These are phyloP conservation scores for Aquilaria sinensis DNA, from an alignment of 345 rosid species.

Conservation along the genomic window DNA sequence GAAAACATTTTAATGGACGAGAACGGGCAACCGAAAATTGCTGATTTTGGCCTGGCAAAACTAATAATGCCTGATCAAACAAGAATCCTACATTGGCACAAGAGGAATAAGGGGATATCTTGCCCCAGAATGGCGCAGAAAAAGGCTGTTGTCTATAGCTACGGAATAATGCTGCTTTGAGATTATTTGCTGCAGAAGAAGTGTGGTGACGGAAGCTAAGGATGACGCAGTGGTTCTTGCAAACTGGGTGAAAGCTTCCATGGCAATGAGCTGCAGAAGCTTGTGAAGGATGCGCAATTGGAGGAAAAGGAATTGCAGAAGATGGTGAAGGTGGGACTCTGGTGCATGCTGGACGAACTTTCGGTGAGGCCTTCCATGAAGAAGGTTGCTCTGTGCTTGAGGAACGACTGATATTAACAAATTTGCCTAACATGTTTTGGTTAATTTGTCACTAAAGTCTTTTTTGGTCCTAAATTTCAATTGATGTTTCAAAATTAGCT, in stretches of 20 bases:
- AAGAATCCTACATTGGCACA: slow-evolving; percentile 11
- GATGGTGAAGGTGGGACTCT: slow-evolving; percentile 24
- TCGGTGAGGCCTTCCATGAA: slow-evolving; percentile 17
- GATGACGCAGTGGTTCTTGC: slow-evolving; percentile 19
- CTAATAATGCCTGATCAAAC: slow-evolving; percentile 20
- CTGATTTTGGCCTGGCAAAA: slow-evolving; percentile 27
- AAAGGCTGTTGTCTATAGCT: slow-evolving; percentile 26
- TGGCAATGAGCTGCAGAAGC: slow-evolving; percentile 14
- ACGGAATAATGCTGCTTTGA: slow-evolving; percentile 23
- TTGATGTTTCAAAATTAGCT: no score
- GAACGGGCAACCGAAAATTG: slow-evolving; percentile 10
- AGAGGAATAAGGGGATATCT: slow-evolving; percentile 35
- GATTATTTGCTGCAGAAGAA: slow-evolving; percentile 17
- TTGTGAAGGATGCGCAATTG: slow-evolving; percentile 20
- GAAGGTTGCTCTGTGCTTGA: slow-evolving; percentile 18
- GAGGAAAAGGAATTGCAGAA: slow-evolving; percentile 2
- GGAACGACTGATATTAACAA: no score
- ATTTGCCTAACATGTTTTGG: no score
- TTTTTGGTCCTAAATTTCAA: no score
- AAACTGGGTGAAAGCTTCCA: slow-evolving; percentile 22
- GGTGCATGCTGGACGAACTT: slow-evolving; percentile 24
- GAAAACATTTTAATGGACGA: slow-evolving; percentile 23
- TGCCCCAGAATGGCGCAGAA: slow-evolving; percentile 27
- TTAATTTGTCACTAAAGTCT: no score
- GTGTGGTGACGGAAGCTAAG: slow-evolving; percentile 4